Evolutionary conservation across 768 basidiomycete species (phyloP).

Genomic region (Leucogyrophana mollusca): DNA sequence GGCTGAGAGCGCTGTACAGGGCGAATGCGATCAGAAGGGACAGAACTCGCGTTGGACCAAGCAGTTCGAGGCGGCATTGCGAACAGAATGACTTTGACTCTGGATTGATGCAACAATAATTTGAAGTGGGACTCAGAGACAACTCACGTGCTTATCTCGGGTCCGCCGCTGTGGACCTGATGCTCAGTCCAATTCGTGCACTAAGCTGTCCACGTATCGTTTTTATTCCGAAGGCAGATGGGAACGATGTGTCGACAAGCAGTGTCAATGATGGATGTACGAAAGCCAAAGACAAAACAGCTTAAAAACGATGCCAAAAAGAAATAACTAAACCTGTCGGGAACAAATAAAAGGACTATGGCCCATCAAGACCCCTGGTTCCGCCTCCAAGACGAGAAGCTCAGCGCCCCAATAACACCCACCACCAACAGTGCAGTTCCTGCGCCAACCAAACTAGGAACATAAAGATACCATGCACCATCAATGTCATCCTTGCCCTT

Average conservation of each 20-base stretch:
- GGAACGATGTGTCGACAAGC: no score
- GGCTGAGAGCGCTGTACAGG: slow-evolving; percentile 10
- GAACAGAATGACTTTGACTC: no score
- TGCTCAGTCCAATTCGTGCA: no score
- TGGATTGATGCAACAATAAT: no score
- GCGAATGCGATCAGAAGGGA: slow-evolving; percentile 55
- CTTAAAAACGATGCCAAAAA: slow-evolving; percentile 9
- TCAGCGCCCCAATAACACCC: slow-evolving; percentile 74
- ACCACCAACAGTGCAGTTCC: slow-evolving; percentile 82
- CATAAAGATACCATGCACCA: slow-evolving; percentile 75
- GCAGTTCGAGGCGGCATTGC: slow-evolving; percentile 3
- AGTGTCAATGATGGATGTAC: no score
- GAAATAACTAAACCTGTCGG: no score
- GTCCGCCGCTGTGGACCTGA: no score
- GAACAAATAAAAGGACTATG: background rate
- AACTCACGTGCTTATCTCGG: no score
- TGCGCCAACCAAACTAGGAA: slow-evolving; percentile 78
- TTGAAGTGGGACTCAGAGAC: no score
- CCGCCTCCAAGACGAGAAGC: slow-evolving; percentile 68
- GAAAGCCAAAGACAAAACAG: slow-evolving; percentile 8
- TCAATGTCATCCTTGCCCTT: slow-evolving; percentile 58
- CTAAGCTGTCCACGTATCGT: no score
- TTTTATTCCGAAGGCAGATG: no score
- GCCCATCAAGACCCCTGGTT: slow-evolving; percentile 54
- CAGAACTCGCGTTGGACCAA: slow-evolving; percentile 37